Percentiles rank a stretch among this genome's conserved stretches.
Evolutionary conservation across 2,329 filamentous ascomycete species (phyloP).

Genomic region (Cytospora mali): DNA sequence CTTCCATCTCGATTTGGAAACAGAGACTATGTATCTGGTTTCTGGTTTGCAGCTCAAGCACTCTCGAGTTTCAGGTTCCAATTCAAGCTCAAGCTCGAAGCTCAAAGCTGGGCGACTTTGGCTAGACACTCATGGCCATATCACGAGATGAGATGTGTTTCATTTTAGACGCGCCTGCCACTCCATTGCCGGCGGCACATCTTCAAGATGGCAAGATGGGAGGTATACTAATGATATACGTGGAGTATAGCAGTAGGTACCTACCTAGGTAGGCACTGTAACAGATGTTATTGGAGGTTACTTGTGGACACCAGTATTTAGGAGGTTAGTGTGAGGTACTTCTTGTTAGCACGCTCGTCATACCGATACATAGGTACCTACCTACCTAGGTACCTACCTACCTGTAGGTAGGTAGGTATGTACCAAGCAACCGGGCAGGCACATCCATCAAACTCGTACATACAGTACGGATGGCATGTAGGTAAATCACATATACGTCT

Average conservation of each 20-base stretch:
- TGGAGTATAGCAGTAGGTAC: slow-evolving; percentile 22
- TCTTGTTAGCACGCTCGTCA: neutral
- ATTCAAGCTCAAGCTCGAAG: neutral
- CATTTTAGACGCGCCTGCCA: slow-evolving; percentile 14
- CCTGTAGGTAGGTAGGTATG: too few species aligned
- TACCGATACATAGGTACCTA: neutral
- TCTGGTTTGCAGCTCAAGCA: neutral
- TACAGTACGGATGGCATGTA: too few species aligned
- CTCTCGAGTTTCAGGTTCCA: too few species aligned
- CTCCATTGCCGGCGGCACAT: slow-evolving; percentile 7
- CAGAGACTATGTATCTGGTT: neutral
- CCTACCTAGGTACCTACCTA: neutral
- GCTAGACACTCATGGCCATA: neutral
- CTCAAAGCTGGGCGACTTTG: neutral
- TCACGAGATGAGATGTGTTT: slow-evolving; percentile 6
- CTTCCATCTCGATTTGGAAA: slow-evolving; percentile 14
- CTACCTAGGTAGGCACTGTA: neutral
- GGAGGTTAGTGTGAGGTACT: neutral
- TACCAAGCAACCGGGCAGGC: too few species aligned
- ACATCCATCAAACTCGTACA: too few species aligned
- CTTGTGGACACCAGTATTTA: neutral
- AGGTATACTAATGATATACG: slow-evolving; percentile 2
- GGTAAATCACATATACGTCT: too few species aligned
- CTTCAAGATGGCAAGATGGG: neutral
- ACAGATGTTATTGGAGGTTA: neutral